These are phyloP conservation scores for Bremia lactucae DNA, from an alignment of 352 stramenopile species.

Conservation along the genomic window DNA sequence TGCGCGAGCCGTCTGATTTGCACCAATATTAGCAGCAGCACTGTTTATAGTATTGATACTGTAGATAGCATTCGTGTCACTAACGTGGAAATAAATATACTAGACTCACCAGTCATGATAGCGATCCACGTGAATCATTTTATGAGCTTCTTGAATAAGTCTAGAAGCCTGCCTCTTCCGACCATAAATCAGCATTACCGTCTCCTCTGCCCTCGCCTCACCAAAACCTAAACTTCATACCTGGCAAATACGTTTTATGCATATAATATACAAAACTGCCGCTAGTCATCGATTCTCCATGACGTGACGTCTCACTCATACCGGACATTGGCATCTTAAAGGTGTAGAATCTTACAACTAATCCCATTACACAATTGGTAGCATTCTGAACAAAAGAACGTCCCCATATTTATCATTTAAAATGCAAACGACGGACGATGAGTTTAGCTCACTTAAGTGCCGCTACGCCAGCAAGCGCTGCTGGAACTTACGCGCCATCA, in stretches of 20 bases:
- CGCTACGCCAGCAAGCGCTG: conserved; percentile 78
- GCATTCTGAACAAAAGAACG: conserved; percentile 4
- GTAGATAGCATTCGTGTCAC: too few relatives aligned
- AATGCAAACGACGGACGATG: conserved; percentile 19
- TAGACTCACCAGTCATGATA: neutral
- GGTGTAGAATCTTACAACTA: neutral
- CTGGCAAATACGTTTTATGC: neutral
- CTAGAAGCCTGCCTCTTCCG: conserved; percentile 7
- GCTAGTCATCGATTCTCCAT: conserved; percentile 1
- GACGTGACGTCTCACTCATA: conserved; percentile 6
- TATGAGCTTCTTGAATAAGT: neutral
- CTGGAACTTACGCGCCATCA: conserved; percentile 67
- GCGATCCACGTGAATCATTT: neutral
- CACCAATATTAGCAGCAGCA: too few relatives aligned
- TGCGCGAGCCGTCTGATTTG: too few relatives aligned
- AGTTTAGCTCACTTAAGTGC: conserved; percentile 44
- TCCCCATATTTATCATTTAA: too few relatives aligned
- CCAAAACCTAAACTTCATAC: conserved; percentile 4
- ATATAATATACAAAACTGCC: neutral
- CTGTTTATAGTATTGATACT: too few relatives aligned
- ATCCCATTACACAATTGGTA: conserved; percentile 22
- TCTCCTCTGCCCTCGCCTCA: conserved; percentile 15
- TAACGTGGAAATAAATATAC: too few relatives aligned
- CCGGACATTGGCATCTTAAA: conserved; percentile 14
- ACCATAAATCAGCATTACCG: conserved; percentile 24